These are phyloP conservation scores for Mycena crocata DNA, from an alignment of 768 basidiomycete genomes.

Conservation along the genomic window DNA sequence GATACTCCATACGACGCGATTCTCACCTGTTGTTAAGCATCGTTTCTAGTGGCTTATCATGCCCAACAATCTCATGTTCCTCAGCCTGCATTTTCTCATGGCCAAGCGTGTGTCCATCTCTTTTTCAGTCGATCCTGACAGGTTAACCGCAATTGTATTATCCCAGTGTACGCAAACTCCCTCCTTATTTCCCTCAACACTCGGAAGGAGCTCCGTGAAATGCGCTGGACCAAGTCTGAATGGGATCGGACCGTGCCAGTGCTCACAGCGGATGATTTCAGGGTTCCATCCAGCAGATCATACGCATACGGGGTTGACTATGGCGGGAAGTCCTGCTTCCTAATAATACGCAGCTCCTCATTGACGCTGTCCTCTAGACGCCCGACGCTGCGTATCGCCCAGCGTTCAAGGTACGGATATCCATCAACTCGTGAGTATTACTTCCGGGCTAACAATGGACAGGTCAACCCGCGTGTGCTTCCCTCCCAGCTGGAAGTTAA, in stretches of 20 bases:
- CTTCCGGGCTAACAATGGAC: background rate
- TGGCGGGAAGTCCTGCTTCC: too few species aligned
- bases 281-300: background rate
- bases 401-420: constrained; percentile 20
- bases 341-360: too few species aligned
- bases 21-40: too few species aligned
- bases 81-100: background rate
- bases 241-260: constrained; percentile 12
- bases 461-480: constrained; percentile 10
- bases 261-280: constrained; percentile 8
- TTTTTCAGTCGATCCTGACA: too few species aligned
- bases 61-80: too few species aligned
- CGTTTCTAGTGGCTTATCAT: too few species aligned
- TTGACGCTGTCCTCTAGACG: background rate
- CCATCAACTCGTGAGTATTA: background rate
- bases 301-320: too few species aligned
- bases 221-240: constrained; percentile 7
- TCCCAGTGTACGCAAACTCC: background rate
- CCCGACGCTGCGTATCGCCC: constrained; percentile 15
- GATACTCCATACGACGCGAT: too few species aligned
- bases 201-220: constrained; percentile 1
- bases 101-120: background rate
- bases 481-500: constrained; percentile 8
- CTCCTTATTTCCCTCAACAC: background rate
- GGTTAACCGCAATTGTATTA: background rate